phyloP scores from a whole-genome alignment of 2,329 filamentous ascomycete species.

The Colletotrichum sansevieriae region DNA sequence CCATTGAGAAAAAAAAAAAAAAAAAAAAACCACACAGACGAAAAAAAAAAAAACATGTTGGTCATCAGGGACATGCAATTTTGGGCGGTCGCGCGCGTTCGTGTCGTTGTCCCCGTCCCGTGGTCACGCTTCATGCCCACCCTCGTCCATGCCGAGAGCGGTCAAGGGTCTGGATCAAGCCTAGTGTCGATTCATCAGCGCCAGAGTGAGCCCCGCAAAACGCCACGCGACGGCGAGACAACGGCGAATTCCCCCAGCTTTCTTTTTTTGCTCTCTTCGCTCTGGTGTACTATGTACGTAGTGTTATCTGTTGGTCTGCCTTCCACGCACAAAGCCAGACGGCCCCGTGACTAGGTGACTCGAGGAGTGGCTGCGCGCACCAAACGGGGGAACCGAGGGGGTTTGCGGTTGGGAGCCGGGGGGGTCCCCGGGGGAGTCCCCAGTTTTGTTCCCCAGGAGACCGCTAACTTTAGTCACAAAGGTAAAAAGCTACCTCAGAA shows the following conservation, averaged over 20 bases:
- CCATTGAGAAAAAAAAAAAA: neutral
- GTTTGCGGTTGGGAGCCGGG: neutral
- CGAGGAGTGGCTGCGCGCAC: neutral
- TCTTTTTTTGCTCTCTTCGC: neutral
- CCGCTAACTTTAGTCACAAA: neutral
- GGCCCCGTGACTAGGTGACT: constrained; percentile 11
- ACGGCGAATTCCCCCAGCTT: constrained; percentile 41
- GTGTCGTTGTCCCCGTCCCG: constrained; percentile 22
- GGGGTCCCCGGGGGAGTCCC: constrained; percentile 31
- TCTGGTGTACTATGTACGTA: too few species aligned
- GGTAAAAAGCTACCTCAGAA: constrained; percentile 15
- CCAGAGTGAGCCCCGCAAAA: constrained; percentile 40
- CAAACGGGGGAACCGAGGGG: neutral
- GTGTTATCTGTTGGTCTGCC: neutral
- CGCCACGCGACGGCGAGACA: constrained; percentile 44
- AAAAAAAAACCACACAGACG: too few species aligned
- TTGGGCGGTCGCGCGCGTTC: neutral
- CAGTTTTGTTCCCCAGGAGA: constrained; percentile 16
- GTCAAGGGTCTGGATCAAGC: constrained; percentile 38
- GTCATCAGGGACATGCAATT: constrained; percentile 22
- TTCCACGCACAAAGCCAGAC: neutral
- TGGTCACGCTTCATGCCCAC: constrained; percentile 5
- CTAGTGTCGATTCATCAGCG: constrained; percentile 37
- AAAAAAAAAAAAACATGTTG: constrained; percentile 8
- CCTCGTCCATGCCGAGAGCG: constrained; percentile 19